Percentiles rank a stretch among this genome's conserved stretches.
Evolutionary conservation across 192 early-diverging fungal genomes (phyloP).

Genomic region (Umbelopsis sp.): DNA sequence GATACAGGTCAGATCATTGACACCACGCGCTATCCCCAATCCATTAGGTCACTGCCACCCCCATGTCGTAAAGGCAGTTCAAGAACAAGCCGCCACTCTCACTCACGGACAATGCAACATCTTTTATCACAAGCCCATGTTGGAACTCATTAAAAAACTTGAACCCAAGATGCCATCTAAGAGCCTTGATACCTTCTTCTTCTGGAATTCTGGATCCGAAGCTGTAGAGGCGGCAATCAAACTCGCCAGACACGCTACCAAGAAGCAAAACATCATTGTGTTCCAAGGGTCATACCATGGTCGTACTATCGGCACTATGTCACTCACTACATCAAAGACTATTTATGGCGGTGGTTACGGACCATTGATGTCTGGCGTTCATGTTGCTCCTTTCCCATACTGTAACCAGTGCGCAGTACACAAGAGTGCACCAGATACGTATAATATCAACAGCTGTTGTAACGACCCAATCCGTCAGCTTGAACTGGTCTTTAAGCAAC

Average conservation of each 20-base stretch:
- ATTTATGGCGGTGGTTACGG: slow-evolving; percentile 40
- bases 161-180: slow-evolving; percentile 41
- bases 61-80: slow-evolving; percentile 50
- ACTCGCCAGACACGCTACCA: slow-evolving; percentile 44
- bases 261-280: slow-evolving; percentile 50
- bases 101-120: slow-evolving; percentile 46
- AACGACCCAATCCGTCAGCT: slow-evolving; percentile 38
- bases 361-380: slow-evolving; percentile 50
- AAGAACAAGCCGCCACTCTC: slow-evolving; percentile 46
- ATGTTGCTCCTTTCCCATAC: slow-evolving; percentile 42
- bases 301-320: slow-evolving; percentile 49
- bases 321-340: slow-evolving; percentile 48
- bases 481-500: slow-evolving; percentile 43
- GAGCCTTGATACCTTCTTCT: slow-evolving; percentile 44
- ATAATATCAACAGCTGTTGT: slow-evolving; percentile 35
- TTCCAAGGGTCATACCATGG: slow-evolving; percentile 49
- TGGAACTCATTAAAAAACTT: slow-evolving; percentile 40
- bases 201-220: slow-evolving; percentile 48
- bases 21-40: background rate
- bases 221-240: slow-evolving; percentile 48
- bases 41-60: slow-evolving; percentile 45
- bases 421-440: slow-evolving; percentile 29
- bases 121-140: slow-evolving; percentile 43
- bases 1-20: background rate
- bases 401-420: slow-evolving; percentile 39